phyloP scores from a whole-genome alignment of 805 yeast species.

The Metschnikowia reukaufii region DNA sequence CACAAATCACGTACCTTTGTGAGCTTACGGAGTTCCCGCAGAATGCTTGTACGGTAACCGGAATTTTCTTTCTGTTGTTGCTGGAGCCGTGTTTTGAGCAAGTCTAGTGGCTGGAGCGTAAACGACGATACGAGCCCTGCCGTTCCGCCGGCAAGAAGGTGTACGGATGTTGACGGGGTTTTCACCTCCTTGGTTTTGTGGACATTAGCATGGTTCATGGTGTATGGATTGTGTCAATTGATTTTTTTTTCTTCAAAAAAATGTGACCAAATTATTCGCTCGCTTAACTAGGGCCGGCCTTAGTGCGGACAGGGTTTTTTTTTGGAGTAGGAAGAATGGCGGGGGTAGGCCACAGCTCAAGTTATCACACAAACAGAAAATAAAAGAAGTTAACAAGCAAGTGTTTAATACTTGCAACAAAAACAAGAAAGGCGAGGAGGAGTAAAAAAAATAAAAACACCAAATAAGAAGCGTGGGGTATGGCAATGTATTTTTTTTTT shows the following conservation, averaged over 20 bases:
- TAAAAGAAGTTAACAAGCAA: too few species aligned
- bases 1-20: slow-evolving; percentile 57
- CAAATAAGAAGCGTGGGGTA: neutral
- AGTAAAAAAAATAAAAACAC: too few species aligned
- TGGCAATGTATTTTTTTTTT: neutral
- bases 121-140: slow-evolving; percentile 86
- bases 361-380: too few species aligned
- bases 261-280: too few species aligned
- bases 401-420: too few species aligned
- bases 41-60: slow-evolving; percentile 29
- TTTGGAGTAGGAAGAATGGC: too few species aligned
- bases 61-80: slow-evolving; percentile 35
- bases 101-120: slow-evolving; percentile 82
- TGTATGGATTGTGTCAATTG: neutral
- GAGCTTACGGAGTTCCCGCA: slow-evolving; percentile 44
- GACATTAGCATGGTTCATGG: slow-evolving; percentile 7
- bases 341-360: too few species aligned
- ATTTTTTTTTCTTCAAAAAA: too few species aligned
- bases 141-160: slow-evolving; percentile 74
- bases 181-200: neutral
- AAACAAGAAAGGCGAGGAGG: too few species aligned
- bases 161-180: slow-evolving; percentile 34
- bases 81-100: slow-evolving; percentile 84
- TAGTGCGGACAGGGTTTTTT: too few species aligned
- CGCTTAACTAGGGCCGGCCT: too few species aligned